Conservation (phyloP, 305 asterid species). For the Rubia tinctorum region DNA sequence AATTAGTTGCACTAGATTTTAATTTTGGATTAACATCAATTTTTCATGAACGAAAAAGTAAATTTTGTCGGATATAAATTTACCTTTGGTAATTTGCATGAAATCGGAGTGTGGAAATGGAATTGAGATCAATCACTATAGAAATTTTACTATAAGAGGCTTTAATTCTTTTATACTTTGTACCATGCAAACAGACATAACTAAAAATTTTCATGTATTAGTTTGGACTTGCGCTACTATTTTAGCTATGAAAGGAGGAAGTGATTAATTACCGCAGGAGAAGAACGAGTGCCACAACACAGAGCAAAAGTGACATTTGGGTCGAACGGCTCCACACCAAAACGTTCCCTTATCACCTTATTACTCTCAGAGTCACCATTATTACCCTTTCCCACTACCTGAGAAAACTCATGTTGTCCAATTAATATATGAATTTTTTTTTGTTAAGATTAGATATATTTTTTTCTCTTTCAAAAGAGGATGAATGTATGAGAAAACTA, state of each 20-base stretch:
- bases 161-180: too few relatives aligned
- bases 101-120: too few relatives aligned
- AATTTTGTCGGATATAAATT: too few relatives aligned
- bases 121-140: neutral
- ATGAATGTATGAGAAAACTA: neutral
- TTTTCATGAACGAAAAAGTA: too few relatives aligned
- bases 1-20: neutral
- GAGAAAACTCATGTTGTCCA: neutral
- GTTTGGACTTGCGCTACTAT: too few relatives aligned
- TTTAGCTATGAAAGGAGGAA: neutral
- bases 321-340: conserved; percentile 57
- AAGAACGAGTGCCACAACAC: conserved; percentile 85
- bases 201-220: too few relatives aligned
- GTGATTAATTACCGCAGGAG: conserved; percentile 69
- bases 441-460: neutral
- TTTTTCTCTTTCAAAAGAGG: too few relatives aligned
- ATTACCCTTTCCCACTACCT: conserved; percentile 37
- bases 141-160: too few relatives aligned
- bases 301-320: conserved; percentile 71
- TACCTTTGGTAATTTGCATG: too few relatives aligned
- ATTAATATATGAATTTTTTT: too few relatives aligned
- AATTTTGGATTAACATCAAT: too few relatives aligned
- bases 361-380: conserved; percentile 17
- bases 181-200: too few relatives aligned
- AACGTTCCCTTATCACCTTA: conserved; percentile 35